Evolutionary conservation across 1,139 yeast species (phyloP).

Genomic region (Taphrina populina): DNA sequence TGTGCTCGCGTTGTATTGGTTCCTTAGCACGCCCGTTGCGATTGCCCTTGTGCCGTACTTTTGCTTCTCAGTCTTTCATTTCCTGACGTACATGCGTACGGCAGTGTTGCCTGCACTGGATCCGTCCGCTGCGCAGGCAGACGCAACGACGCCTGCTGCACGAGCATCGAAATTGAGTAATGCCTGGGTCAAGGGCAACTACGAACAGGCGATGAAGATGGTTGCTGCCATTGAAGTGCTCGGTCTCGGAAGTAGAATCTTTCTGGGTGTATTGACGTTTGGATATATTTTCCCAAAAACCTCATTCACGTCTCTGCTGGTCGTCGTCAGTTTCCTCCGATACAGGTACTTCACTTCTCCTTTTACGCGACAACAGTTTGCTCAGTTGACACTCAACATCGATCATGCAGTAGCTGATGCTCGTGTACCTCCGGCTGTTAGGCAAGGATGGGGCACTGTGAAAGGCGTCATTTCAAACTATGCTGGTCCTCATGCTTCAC

Average conservation of each 20-base stretch:
- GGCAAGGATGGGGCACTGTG: constrained; percentile 34
- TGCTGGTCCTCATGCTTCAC: constrained; percentile 26
- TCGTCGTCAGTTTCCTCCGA: constrained; percentile 35
- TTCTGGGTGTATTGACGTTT: constrained; percentile 28
- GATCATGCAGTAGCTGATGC: constrained; percentile 36
- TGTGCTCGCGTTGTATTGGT: constrained; percentile 57
- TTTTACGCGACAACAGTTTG: constrained; percentile 35
- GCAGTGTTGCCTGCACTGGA: constrained; percentile 67
- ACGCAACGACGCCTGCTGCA: constrained; percentile 25
- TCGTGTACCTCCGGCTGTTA: constrained; percentile 32
- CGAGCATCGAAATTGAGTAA: constrained; percentile 29
- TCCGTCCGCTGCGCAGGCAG: constrained; percentile 43
- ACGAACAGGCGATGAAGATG: constrained; percentile 34
- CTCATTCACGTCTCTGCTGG: constrained; percentile 29
- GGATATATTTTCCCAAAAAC: constrained; percentile 26
- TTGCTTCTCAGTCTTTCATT: constrained; percentile 71
- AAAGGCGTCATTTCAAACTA: constrained; percentile 33
- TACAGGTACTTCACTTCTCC: constrained; percentile 36
- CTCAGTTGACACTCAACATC: constrained; percentile 31
- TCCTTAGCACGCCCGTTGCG: constrained; percentile 52
- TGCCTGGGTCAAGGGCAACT: constrained; percentile 31
- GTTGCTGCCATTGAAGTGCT: constrained; percentile 35
- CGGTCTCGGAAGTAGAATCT: constrained; percentile 23
- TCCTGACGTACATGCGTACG: constrained; percentile 62
- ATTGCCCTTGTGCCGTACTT: constrained; percentile 65